A percentile compares a stretch with the other conserved stretches of the same genome.
Evolutionary conservation across 192 early-diverging fungal genomes (phyloP).

Genomic region (Mortierella alpina): DNA sequence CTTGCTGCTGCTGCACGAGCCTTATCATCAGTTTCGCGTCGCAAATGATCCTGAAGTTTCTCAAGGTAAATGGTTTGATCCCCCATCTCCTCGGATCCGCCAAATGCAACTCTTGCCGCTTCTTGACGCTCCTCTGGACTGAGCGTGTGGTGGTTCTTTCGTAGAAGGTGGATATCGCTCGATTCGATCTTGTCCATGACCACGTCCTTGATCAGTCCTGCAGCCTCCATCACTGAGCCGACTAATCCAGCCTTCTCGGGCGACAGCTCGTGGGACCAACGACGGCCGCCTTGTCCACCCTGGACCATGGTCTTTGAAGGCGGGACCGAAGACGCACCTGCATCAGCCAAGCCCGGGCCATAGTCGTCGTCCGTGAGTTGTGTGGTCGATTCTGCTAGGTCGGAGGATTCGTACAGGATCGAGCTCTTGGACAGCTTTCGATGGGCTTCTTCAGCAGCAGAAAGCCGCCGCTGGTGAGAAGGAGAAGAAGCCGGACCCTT

Average conservation of each 20-base stretch:
- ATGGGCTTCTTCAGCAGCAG: slow-evolving; percentile 4
- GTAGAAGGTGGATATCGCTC: not conserved
- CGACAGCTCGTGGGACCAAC: slow-evolving; percentile 49
- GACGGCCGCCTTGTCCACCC: slow-evolving; percentile 38
- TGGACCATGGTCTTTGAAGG: slow-evolving; percentile 31
- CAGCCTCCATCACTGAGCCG: slow-evolving; percentile 19
- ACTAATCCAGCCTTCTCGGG: slow-evolving; percentile 47
- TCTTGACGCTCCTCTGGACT: slow-evolving; percentile 21
- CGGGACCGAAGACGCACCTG: not conserved
- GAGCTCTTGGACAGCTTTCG: slow-evolving; percentile 31
- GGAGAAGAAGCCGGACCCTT: not conserved
- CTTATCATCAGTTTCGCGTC: slow-evolving; percentile 2
- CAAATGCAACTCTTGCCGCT: slow-evolving; percentile 37
- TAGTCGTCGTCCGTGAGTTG: slow-evolving; percentile 3
- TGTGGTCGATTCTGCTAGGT: slow-evolving; percentile 8
- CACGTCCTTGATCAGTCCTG: slow-evolving; percentile 43
- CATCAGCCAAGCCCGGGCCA: not conserved
- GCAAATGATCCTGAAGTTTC: slow-evolving; percentile 7
- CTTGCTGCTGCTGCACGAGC: not conserved
- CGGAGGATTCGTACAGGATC: slow-evolving; percentile 47
- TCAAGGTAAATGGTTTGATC: slow-evolving; percentile 43
- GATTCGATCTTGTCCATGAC: slow-evolving; percentile 45
- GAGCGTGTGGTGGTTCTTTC: not conserved
- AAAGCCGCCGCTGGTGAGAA: not conserved
- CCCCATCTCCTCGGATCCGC: slow-evolving; percentile 39